Evolutionary conservation across 2,329 filamentous ascomycete genomes (phyloP).

Genomic region (Claviceps cyperi): DNA sequence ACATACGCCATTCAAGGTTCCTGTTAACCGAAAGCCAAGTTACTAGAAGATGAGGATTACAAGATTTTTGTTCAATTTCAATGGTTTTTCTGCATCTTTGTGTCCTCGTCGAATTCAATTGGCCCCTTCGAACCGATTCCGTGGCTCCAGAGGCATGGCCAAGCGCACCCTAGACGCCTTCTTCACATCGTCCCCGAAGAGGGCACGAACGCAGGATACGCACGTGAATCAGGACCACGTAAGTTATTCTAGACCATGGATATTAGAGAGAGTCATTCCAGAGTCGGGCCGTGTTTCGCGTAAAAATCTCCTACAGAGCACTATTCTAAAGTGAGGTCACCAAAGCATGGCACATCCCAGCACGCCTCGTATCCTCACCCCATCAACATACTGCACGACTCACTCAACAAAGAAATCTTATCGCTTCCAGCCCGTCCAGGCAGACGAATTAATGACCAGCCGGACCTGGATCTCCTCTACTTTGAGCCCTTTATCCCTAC

Average conservation of each 20-base stretch:
- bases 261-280: rapidly evolving
- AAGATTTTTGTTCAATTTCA: neutral
- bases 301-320: too few relatives aligned
- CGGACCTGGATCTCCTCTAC: slow-evolving; percentile 59
- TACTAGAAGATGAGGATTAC: neutral
- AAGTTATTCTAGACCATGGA: neutral
- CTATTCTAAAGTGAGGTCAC: neutral
- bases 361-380: slow-evolving; percentile 37
- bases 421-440: slow-evolving; percentile 38
- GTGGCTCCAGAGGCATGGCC: slow-evolving; percentile 7
- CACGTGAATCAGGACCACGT: slow-evolving; percentile 1
- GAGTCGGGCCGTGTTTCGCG: neutral
- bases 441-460: slow-evolving; percentile 47
- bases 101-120: neutral
- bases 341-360: slow-evolving; percentile 10
- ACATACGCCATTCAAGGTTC: too few relatives aligned
- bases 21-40: neutral
- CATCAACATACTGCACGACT: slow-evolving; percentile 28
- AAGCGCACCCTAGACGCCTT: slow-evolving; percentile 53
- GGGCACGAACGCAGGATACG: slow-evolving; percentile 3
- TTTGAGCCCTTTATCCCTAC: slow-evolving; percentile 58
- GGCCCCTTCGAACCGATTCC: neutral
- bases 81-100: too few relatives aligned
- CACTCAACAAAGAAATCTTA: slow-evolving; percentile 23
- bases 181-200: slow-evolving; percentile 29